phyloP scores from a whole-genome alignment of 768 basidiomycete species.

The Phanerochaete sordida region DNA sequence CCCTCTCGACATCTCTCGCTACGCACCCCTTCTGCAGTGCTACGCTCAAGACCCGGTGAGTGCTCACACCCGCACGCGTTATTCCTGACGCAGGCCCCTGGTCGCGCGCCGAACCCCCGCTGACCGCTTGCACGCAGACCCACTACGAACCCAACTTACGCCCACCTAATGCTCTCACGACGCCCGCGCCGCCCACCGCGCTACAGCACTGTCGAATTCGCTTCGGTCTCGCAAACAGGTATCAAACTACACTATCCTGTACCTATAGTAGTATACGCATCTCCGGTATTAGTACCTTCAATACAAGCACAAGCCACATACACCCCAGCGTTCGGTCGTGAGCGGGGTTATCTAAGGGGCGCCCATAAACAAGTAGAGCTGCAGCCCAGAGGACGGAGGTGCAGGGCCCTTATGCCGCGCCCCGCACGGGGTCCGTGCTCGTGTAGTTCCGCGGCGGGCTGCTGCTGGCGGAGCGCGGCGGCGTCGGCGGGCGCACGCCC shows the following conservation, averaged over 20 bases:
- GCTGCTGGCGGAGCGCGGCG: not conserved
- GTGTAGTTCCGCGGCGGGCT: not conserved
- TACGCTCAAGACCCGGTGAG: too few species aligned
- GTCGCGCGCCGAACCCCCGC: not conserved
- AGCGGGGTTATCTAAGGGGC: too few species aligned
- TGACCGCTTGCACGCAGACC: not conserved
- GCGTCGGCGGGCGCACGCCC: not conserved
- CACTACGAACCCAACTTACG: not conserved
- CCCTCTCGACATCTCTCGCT: too few species aligned
- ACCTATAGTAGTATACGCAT: not conserved
- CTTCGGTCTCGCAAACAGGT: too few species aligned
- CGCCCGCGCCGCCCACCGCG: not conserved
- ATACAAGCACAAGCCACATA: too few species aligned
- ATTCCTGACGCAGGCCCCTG: not conserved
- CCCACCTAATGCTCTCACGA: not conserved
- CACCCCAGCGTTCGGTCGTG: too few species aligned
- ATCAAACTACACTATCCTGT: not conserved
- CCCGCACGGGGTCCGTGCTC: not conserved
- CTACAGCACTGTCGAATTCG: too few species aligned
- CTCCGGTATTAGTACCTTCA: not conserved
- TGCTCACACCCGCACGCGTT: not conserved
- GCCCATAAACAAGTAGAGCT: too few species aligned
- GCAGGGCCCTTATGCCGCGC: not conserved
- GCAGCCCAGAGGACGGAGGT: not conserved
- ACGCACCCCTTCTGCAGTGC: too few species aligned